These are phyloP conservation scores for Blastomyces emzantsi DNA, from an alignment of 2,329 filamentous ascomycete species.

Conservation along the genomic window DNA sequence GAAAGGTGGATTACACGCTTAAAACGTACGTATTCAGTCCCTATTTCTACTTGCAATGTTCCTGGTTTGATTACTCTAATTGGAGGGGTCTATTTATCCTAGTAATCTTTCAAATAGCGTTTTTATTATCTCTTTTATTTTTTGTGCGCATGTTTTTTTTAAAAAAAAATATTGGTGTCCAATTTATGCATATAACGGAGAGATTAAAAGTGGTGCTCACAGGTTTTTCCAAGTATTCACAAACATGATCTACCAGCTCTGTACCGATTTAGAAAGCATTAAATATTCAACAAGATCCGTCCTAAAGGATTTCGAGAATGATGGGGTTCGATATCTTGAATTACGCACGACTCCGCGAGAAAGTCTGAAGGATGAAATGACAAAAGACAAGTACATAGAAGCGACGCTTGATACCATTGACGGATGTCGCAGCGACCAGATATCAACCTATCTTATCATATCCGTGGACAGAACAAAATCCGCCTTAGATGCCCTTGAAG, in stretches of 20 bases:
- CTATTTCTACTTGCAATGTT: too few relatives aligned
- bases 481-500: constrained; percentile 50
- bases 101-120: too few relatives aligned
- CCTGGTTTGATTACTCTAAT: neutral
- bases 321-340: constrained; percentile 70
- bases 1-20: constrained; percentile 63
- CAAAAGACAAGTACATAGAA: constrained; percentile 55
- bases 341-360: constrained; percentile 69
- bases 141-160: neutral
- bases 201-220: neutral
- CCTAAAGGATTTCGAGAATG: constrained; percentile 55
- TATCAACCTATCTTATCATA: constrained; percentile 60
- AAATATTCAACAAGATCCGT: constrained; percentile 56
- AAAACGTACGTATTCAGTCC: constrained; percentile 46
- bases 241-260: constrained; percentile 68
- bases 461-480: constrained; percentile 62
- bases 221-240: constrained; percentile 74
- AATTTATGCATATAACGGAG: too few relatives aligned
- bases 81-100: neutral
- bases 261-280: constrained; percentile 53
- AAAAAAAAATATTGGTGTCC: too few relatives aligned
- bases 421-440: constrained; percentile 39
- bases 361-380: constrained; percentile 45
- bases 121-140: neutral
- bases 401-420: constrained; percentile 58